Base-by-base conservation (phyloP, 148 eudicot species). In the Vaccinium macrocarpon region DNA sequence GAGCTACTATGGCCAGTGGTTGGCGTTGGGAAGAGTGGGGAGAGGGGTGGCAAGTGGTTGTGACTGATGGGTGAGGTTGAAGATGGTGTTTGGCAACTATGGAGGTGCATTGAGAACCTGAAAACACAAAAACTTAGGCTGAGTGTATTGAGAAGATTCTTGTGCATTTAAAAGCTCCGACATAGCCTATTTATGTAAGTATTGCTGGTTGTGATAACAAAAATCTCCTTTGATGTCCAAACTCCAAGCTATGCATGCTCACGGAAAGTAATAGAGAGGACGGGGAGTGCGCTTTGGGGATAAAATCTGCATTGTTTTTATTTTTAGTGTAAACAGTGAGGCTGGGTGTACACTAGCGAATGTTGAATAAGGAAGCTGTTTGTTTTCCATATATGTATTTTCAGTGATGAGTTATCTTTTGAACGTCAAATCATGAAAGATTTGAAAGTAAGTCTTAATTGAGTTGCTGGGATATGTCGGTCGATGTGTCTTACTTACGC, bases 401-500 rank as follows among this genome's bases (percentile, higher is more conserved):
- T 21, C 66, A 19, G 25, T 21, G 4, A 3, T 18, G 3, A 27
- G 76, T 70, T 52, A 32, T 71, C 2, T 29, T 16, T 14, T 55
- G 4, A 55, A 14, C 2, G 2, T 66, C 64, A 27, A 16, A 16
- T 32, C 68, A 29, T 35, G 50, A 35, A 14, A 32, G 38, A 35
- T 11, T 10, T 49, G 19, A 62, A 81, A 23, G 3, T 32, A 59
- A 70, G 76, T 57, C 16, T 42, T 74, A 48, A 23, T 84, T 42
- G 42, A 79, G n/a, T 56, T 79, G 77, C 80, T 83, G 86, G 89
- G 83, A 84, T 91, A 90, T 93, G 85, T 93, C 89, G 86, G 94
- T 96, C 96, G 93, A 93, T 90, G 90, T 89, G 94, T 89, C 95
- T 95, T 94, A 94, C 98, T 96, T 93, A 96, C 98, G 77, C 86